These are phyloP conservation scores for Volutella citrinella DNA, from an alignment of 2,329 filamentous ascomycete genomes.

Conservation along the genomic window DNA sequence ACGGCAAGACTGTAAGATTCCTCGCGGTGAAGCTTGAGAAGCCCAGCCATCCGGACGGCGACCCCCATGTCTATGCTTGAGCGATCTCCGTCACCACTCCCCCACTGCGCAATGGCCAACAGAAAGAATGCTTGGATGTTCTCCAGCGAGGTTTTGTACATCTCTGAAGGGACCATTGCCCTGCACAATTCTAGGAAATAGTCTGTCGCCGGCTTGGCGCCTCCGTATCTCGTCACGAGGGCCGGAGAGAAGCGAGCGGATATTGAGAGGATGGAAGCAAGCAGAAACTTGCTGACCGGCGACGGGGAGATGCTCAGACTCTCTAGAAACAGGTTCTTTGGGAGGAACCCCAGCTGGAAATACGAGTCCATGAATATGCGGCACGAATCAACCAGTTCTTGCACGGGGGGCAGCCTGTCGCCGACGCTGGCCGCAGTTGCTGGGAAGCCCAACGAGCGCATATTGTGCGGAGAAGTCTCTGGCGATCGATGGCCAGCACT, in stretches of 20 bases:
- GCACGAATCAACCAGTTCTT: constrained; percentile 27
- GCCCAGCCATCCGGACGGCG: constrained; percentile 33
- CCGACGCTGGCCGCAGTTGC: constrained; percentile 1
- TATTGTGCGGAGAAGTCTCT: background rate
- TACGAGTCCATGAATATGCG: constrained; percentile 27
- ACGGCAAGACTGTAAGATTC: constrained; percentile 30
- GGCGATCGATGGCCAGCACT: background rate
- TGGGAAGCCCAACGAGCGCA: too few species aligned
- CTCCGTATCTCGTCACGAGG: constrained; percentile 21
- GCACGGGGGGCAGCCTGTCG: constrained; percentile 16
- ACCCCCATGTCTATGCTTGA: constrained; percentile 36
- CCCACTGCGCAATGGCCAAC: constrained; percentile 31
- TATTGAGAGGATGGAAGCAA: constrained; percentile 27
- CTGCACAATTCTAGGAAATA: constrained; percentile 24
- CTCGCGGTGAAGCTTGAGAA: constrained; percentile 34
- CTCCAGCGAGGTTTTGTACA: constrained; percentile 28
- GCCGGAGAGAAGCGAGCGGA: constrained; percentile 29
- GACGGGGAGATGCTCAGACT: constrained; percentile 15
- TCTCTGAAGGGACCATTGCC: constrained; percentile 23
- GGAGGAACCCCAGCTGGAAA: constrained; percentile 32
- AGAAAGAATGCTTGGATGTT: constrained; percentile 31
- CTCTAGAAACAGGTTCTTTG: constrained; percentile 29
- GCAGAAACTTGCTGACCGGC: constrained; percentile 26
- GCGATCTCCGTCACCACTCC: constrained; percentile 28
- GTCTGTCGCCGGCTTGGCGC: constrained; percentile 22